A percentile compares a stretch with the other conserved stretches of the same genome.
Conservation (phyloP, 2,329 filamentous ascomycete species). For the Sarocladium strictum region DNA sequence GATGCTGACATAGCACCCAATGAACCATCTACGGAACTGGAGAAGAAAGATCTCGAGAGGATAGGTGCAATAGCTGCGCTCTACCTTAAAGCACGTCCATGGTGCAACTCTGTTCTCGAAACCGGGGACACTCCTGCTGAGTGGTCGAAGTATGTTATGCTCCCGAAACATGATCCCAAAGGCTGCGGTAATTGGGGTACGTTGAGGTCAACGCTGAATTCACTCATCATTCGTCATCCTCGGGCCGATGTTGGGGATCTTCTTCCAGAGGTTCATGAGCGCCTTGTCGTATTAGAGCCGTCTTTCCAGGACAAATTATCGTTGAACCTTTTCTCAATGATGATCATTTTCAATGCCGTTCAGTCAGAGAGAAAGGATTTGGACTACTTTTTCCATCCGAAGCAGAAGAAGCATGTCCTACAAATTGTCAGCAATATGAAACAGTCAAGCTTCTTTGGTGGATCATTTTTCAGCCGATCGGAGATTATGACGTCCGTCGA, state of each 20-base stretch:
- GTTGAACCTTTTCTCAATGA: conserved; percentile 78
- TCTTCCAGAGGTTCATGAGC: conserved; percentile 68
- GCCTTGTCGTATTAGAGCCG: conserved; percentile 67
- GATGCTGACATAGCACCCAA: neutral
- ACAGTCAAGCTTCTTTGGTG: conserved; percentile 79
- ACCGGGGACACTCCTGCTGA: conserved; percentile 53
- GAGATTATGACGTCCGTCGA: conserved; percentile 61
- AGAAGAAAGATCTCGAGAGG: conserved; percentile 59
- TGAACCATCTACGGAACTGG: conserved; percentile 40
- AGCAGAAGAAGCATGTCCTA: conserved; percentile 60
- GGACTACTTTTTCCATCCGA: conserved; percentile 84
- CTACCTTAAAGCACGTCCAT: conserved; percentile 73
- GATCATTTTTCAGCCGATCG: conserved; percentile 62
- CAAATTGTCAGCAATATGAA: conserved; percentile 71
- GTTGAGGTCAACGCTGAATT: conserved; percentile 65
- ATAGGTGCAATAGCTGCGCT: conserved; percentile 59
- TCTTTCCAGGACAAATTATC: conserved; percentile 80
- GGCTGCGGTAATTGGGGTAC: conserved; percentile 54
- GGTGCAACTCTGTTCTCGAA: conserved; percentile 56
- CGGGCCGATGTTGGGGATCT: conserved; percentile 62
- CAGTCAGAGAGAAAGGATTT: conserved; percentile 77
- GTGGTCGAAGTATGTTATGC: conserved; percentile 69
- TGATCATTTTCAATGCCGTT: conserved; percentile 79
- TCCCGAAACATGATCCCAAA: conserved; percentile 43
- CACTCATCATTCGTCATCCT: conserved; percentile 74